A percentile compares a stretch with the other conserved stretches of the same genome.
phyloP scores from a whole-genome alignment of 768 basidiomycete genomes.

The Sarcodon aspratus region DNA sequence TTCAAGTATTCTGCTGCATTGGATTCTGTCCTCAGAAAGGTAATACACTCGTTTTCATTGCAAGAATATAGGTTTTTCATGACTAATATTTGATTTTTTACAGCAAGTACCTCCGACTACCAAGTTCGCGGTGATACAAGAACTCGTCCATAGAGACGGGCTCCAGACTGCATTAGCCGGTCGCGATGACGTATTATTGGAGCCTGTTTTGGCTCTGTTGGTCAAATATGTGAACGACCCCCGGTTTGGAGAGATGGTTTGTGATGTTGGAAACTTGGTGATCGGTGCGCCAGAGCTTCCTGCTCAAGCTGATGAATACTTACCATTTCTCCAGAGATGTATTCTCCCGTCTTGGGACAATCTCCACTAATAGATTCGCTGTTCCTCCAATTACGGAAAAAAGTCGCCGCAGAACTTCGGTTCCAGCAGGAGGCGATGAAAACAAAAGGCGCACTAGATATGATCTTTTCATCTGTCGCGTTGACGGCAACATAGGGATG shows the following conservation, averaged over 20 bases:
- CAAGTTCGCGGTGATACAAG: slow-evolving; percentile 85
- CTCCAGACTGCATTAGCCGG: slow-evolving; percentile 77
- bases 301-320: slow-evolving; percentile 2
- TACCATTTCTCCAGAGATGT: slow-evolving; percentile 58
- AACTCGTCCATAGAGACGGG: slow-evolving; percentile 87
- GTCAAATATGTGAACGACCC: slow-evolving; percentile 81
- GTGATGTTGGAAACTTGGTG: slow-evolving; percentile 68
- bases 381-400: slow-evolving; percentile 70
- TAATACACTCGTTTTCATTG: slow-evolving; percentile 16
- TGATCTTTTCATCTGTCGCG: slow-evolving; percentile 64
- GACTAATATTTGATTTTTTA: slow-evolving; percentile 1
- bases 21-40: slow-evolving; percentile 84
- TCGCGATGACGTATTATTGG: slow-evolving; percentile 87
- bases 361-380: slow-evolving; percentile 86
- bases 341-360: slow-evolving; percentile 84
- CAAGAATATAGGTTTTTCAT: slow-evolving; percentile 1
- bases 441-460: slow-evolving; percentile 80
- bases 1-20: slow-evolving; percentile 95
- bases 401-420: slow-evolving; percentile 74
- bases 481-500: slow-evolving; percentile 14
- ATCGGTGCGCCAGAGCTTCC: slow-evolving; percentile 48
- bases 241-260: slow-evolving; percentile 84
- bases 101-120: slow-evolving; percentile 79
- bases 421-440: slow-evolving; percentile 83
- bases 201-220: slow-evolving; percentile 82